Evolutionary conservation across 2,329 filamentous ascomycete species (phyloP), one percentile per base, ranked within the genome.

Genomic region (Cytospora mali): DNA sequence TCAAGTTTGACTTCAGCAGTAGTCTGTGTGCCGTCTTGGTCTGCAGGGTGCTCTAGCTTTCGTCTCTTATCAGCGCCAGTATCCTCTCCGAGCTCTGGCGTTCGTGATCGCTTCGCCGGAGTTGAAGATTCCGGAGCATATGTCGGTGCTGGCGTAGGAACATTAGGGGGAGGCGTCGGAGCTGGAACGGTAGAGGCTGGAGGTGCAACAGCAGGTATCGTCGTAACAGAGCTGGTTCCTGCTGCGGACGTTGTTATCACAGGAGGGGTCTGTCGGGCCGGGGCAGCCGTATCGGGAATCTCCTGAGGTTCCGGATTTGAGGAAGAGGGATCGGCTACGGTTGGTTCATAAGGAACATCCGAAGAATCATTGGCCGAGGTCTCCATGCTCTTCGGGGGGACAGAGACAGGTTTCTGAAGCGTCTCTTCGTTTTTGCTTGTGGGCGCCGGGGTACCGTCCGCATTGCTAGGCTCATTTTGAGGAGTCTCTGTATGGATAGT

Each of bases 91-190:
- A 54, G 50, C 33, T 66, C 64, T 18, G 61, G 62, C 46, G 64
- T 64, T 25, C 64, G 53, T 6, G 61, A 61, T 29, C 64, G 62
- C 35, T 66, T 66, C 18, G 58, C 29, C 6, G 63, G 63, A 16
- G 18, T 29, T 51, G 46, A 21, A 16, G 57, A 46, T 9, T 54
- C 57, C 18, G 49, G 27, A 48, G 35, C 14, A 46, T 52, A 51
- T 14, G 51, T 16, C n/a, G 60, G 29, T 51, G 63, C 31, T 3
- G 51, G 60, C 5, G 52, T 50, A 29, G 55, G 21, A 10, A 46
- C 23, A 53, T 61, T 29, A n/a, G 28, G 7, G 5, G 57, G 35
- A 27, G 57, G 50, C 27, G n/a, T 21, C 6, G 50, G 49, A 27
- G 35, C 35, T 14, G 56, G 29, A 29, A 52, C 28, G 11, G 57